Percentiles rank a stretch among this genome's conserved stretches.
Conservation (phyloP, 768 basidiomycete species). For the Trametopsis cervina region DNA sequence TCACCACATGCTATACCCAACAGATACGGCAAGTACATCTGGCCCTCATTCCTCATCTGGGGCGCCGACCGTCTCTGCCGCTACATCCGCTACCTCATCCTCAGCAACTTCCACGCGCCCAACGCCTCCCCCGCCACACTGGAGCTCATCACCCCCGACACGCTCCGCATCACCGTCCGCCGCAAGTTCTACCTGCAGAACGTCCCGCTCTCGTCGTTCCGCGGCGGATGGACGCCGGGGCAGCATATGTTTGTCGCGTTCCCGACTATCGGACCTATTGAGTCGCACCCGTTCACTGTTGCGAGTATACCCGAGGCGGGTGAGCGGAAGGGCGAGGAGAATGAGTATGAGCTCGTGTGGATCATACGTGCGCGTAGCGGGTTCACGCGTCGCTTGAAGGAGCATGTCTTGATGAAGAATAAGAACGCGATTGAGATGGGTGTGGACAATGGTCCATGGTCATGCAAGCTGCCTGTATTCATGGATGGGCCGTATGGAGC, state of each 20-base stretch:
- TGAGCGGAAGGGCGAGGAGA: conserved; percentile 12
- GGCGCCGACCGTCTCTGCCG: conserved; percentile 38
- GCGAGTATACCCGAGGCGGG: conserved; percentile 30
- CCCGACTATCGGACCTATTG: conserved; percentile 39
- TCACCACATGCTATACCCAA: background rate
- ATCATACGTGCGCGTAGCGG: conserved; percentile 45
- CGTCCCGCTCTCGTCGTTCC: background rate
- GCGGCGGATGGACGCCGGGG: conserved; percentile 34
- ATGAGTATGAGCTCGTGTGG: conserved; percentile 37
- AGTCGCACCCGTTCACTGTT: conserved; percentile 47
- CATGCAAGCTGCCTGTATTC: conserved; percentile 21
- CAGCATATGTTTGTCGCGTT: conserved; percentile 43
- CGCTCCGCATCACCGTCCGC: conserved; percentile 34
- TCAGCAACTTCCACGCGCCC: conserved; percentile 28
- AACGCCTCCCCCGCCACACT: conserved; percentile 29
- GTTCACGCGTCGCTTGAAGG: conserved; percentile 33
- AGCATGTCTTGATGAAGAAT: conserved; percentile 13
- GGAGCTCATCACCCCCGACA: conserved; percentile 35
- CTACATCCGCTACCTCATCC: conserved; percentile 30
- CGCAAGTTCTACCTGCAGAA: conserved; percentile 24
- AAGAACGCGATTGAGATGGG: conserved; percentile 11
- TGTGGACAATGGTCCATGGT: background rate
- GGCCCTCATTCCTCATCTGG: conserved; percentile 42
- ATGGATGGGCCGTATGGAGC: conserved; percentile 37
- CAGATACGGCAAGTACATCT: conserved; percentile 34